A percentile compares a stretch with the other conserved stretches of the same genome.
These are phyloP conservation scores for Claviceps digitariae DNA, from an alignment of 2,329 filamentous ascomycete genomes.

Conservation along the genomic window DNA sequence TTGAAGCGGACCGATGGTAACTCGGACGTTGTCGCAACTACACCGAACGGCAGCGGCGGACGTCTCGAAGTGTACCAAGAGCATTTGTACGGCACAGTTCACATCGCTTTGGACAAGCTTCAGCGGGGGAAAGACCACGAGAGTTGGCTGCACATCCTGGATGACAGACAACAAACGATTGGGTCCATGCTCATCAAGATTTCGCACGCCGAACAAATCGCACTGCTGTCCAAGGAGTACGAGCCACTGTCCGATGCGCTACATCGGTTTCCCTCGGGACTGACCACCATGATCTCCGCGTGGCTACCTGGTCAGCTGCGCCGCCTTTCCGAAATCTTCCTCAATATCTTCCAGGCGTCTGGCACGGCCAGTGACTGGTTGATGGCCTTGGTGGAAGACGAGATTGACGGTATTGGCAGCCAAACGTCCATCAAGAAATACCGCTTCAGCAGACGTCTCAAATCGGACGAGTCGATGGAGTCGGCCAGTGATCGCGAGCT, in stretches of 20 bases:
- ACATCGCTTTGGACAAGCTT: constrained; percentile 66
- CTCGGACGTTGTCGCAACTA: constrained; percentile 29
- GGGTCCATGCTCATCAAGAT: constrained; percentile 78
- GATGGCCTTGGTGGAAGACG: constrained; percentile 84
- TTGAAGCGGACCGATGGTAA: constrained; percentile 52
- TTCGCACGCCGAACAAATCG: constrained; percentile 76
- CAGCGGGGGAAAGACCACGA: constrained; percentile 68
- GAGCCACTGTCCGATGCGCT: constrained; percentile 67
- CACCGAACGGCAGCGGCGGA: background rate
- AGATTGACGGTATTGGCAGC: constrained; percentile 85
- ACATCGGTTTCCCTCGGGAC: constrained; percentile 68
- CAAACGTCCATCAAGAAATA: constrained; percentile 63
- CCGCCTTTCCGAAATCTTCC: constrained; percentile 67
- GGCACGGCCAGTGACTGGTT: constrained; percentile 79
- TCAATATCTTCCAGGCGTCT: constrained; percentile 94
- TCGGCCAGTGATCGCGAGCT: constrained; percentile 53
- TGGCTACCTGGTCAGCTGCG: constrained; percentile 66
- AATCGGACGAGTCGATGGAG: constrained; percentile 55
- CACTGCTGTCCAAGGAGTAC: constrained; percentile 78
- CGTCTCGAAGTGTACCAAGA: constrained; percentile 22
- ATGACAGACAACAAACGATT: constrained; percentile 60
- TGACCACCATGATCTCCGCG: constrained; percentile 75
- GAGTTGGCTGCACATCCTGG: constrained; percentile 74
- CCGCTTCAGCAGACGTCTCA: constrained; percentile 57
- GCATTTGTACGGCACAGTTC: constrained; percentile 55